phyloP scores from a whole-genome alignment of 768 basidiomycete genomes.

The Trametes villosa region DNA sequence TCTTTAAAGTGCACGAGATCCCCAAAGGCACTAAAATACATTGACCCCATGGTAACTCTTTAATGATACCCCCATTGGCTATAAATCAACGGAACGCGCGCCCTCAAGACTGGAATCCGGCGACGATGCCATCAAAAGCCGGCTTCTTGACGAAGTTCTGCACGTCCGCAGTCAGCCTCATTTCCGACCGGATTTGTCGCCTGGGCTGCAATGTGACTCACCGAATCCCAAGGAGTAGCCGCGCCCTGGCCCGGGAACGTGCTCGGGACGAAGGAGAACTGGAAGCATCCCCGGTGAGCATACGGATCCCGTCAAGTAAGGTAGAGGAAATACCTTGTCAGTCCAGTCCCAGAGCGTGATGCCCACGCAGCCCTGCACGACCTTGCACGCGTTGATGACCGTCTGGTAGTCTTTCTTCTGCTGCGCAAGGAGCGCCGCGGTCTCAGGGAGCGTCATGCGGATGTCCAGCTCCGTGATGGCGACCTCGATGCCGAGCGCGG shows the following conservation, averaged over 20 bases:
- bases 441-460: constrained; percentile 62
- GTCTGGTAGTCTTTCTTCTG: constrained; percentile 61
- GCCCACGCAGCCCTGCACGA: constrained; percentile 39
- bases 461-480: constrained; percentile 73
- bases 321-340: constrained; percentile 31
- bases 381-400: constrained; percentile 56
- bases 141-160: constrained; percentile 34
- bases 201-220: neutral
- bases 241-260: constrained; percentile 41
- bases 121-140: constrained; percentile 33
- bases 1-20: too few species aligned
- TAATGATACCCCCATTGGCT: neutral
- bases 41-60: too few species aligned
- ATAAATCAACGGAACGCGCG: neutral
- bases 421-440: constrained; percentile 52
- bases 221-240: constrained; percentile 36
- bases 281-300: neutral
- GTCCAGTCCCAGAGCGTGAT: constrained; percentile 48
- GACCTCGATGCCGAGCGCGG: constrained; percentile 63
- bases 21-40: too few species aligned
- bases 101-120: constrained; percentile 15
- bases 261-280: constrained; percentile 41
- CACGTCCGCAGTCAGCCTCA: neutral
- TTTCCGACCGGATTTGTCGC: neutral
- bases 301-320: neutral